Percentiles rank a stretch among this genome's conserved stretches.
phyloP scores from a whole-genome alignment of 176 grass and related monocot genomes.

The Hsuehochloa calcarea region DNA sequence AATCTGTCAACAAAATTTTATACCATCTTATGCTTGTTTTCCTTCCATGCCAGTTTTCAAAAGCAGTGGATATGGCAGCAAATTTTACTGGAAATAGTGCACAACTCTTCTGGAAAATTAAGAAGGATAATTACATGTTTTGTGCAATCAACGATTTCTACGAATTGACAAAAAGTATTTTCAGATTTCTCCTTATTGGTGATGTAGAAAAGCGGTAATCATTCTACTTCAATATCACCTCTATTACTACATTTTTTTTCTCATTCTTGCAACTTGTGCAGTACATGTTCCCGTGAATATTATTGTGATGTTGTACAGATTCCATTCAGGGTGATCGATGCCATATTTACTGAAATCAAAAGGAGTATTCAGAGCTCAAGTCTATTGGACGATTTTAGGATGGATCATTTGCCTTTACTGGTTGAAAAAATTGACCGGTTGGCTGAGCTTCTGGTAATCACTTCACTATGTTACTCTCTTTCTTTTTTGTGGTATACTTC shows the following conservation, averaged over 20 bases:
- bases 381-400: constrained; percentile 66
- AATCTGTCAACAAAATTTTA: neutral
- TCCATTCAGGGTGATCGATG: constrained; percentile 63
- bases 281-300: constrained; percentile 38
- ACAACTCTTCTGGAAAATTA: constrained; percentile 56
- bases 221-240: constrained; percentile 22
- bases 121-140: constrained; percentile 84
- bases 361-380: constrained; percentile 71
- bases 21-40: constrained; percentile 33
- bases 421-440: constrained; percentile 59
- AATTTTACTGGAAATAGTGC: constrained; percentile 70
- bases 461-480: constrained; percentile 22
- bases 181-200: constrained; percentile 62
- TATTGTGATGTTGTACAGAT: constrained; percentile 46
- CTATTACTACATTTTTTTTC: neutral
- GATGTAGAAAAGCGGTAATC: constrained; percentile 74
- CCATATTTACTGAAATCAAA: constrained; percentile 62
- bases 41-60: constrained; percentile 62
- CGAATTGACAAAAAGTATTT: constrained; percentile 61
- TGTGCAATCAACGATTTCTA: constrained; percentile 78
- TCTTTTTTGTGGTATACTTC: neutral
- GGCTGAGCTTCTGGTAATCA: constrained; percentile 73
- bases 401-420: constrained; percentile 63
- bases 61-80: constrained; percentile 73
- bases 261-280: constrained; percentile 9